These are phyloP conservation scores for Lecanosticta acicola DNA, from an alignment of 2,329 filamentous ascomycete species.

Conservation along the genomic window DNA sequence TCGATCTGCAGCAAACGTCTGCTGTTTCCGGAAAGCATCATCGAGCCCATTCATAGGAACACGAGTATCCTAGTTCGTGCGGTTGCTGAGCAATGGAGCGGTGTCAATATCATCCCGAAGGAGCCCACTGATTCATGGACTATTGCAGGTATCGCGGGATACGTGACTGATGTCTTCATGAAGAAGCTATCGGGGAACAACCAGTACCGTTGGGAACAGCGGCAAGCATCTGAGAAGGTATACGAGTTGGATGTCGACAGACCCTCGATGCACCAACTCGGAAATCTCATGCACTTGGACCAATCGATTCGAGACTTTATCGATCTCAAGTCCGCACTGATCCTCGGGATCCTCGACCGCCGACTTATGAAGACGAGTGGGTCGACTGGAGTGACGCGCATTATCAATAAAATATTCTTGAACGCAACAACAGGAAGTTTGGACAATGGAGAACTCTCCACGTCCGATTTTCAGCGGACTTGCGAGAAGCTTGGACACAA, in stretches of 20 bases:
- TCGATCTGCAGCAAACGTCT: slow-evolving; percentile 82
- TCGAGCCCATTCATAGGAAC: slow-evolving; percentile 77
- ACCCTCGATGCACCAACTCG: slow-evolving; percentile 76
- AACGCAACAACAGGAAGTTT: slow-evolving; percentile 80
- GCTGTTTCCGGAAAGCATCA: slow-evolving; percentile 75
- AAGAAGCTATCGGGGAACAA: slow-evolving; percentile 88
- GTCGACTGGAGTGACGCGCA: slow-evolving; percentile 74
- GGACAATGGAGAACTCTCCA: slow-evolving; percentile 62
- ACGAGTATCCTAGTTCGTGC: slow-evolving; percentile 77
- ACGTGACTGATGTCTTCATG: slow-evolving; percentile 92
- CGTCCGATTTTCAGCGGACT: slow-evolving; percentile 69
- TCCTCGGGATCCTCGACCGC: slow-evolving; percentile 90
- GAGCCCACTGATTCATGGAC: slow-evolving; percentile 80
- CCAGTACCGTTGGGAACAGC: slow-evolving; percentile 86
- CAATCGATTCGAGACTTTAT: slow-evolving; percentile 86
- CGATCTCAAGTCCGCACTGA: slow-evolving; percentile 79
- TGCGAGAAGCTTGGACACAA: slow-evolving; percentile 87
- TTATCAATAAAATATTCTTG: slow-evolving; percentile 78
- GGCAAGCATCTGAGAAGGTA: slow-evolving; percentile 73
- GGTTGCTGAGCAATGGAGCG: slow-evolving; percentile 87
- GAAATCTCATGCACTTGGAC: slow-evolving; percentile 70
- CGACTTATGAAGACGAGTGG: slow-evolving; percentile 83
- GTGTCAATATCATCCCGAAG: slow-evolving; percentile 84
- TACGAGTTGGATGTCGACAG: slow-evolving; percentile 75
- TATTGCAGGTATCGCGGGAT: slow-evolving; percentile 82